phyloP scores from a whole-genome alignment of 2,329 filamentous ascomycete genomes.

The Alternaria brassicicola region DNA sequence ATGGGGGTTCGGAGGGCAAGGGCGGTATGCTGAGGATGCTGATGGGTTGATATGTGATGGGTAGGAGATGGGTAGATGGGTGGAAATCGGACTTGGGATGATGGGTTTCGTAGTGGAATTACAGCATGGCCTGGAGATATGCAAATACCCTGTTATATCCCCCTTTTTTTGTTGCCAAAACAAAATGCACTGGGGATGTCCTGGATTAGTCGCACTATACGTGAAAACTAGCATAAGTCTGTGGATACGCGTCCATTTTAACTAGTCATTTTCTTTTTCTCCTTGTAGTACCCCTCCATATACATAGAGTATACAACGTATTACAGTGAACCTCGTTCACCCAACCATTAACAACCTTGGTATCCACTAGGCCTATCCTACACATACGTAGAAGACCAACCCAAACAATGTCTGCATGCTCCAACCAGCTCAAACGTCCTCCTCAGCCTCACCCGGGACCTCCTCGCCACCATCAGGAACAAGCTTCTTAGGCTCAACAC shows the following conservation, averaged over 20 bases:
- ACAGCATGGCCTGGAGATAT: not conserved
- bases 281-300: not conserved
- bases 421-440: not conserved
- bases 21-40: conserved; percentile 19
- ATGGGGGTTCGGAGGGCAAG: conserved; percentile 2
- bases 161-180: not conserved
- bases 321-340: not conserved
- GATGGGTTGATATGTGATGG: not conserved
- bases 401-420: not conserved
- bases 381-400: not conserved
- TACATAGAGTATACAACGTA: not conserved
- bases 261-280: not conserved
- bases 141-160: not conserved
- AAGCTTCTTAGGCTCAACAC: not conserved
- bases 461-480: not conserved
- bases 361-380: not conserved
- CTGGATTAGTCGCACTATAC: not conserved
- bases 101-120: not conserved
- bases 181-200: too few species aligned
- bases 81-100: not conserved
- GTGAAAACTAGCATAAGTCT: not conserved
- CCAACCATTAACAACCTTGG: not conserved
- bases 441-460: not conserved
- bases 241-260: not conserved
- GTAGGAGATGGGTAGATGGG: too few species aligned